Evolutionary conservation across 2,329 filamentous ascomycete genomes (phyloP).

Genomic region (Fusarium solani-melongenae): DNA sequence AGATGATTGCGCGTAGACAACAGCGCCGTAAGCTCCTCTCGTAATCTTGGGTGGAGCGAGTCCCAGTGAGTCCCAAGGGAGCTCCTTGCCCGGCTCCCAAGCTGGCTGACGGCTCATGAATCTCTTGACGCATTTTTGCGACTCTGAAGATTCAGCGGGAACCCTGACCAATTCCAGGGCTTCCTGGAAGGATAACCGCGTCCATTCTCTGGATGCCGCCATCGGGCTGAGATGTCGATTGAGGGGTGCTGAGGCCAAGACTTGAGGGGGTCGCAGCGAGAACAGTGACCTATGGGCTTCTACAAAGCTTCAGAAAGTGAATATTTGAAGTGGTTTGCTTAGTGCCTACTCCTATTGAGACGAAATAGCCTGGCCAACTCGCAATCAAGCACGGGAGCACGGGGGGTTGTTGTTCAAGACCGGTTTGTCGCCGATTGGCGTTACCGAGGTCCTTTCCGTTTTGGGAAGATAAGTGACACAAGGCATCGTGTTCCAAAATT

Average conservation of each 20-base stretch:
- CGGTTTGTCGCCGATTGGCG: constrained; percentile 1
- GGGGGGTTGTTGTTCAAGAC: background rate
- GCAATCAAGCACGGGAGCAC: background rate
- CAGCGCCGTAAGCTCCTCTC: constrained; percentile 50
- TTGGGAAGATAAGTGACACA: background rate
- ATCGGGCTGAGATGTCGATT: constrained; percentile 4
- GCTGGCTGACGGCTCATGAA: constrained; percentile 49
- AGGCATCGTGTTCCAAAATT: background rate
- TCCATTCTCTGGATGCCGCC: constrained; percentile 25
- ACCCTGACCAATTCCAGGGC: constrained; percentile 43
- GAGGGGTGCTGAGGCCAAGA: background rate
- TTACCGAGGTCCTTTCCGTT: constrained; percentile 29
- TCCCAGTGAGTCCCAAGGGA: constrained; percentile 44
- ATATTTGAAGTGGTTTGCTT: background rate
- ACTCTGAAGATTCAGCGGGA: constrained; percentile 14
- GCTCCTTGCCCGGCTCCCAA: constrained; percentile 47
- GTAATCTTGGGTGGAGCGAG: constrained; percentile 18
- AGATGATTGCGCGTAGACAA: constrained; percentile 52
- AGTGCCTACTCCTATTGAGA: background rate
- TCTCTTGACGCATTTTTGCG: constrained; percentile 21
- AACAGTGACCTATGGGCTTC: background rate
- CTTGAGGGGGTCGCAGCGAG: background rate
- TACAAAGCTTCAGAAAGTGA: background rate
- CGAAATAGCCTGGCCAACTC: background rate
- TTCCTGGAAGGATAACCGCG: constrained; percentile 46